Evolutionary conservation across 2,329 filamentous ascomycete species (phyloP), one percentile per base, ranked within the genome.

Genomic region (Trichophaea hybrida): DNA sequence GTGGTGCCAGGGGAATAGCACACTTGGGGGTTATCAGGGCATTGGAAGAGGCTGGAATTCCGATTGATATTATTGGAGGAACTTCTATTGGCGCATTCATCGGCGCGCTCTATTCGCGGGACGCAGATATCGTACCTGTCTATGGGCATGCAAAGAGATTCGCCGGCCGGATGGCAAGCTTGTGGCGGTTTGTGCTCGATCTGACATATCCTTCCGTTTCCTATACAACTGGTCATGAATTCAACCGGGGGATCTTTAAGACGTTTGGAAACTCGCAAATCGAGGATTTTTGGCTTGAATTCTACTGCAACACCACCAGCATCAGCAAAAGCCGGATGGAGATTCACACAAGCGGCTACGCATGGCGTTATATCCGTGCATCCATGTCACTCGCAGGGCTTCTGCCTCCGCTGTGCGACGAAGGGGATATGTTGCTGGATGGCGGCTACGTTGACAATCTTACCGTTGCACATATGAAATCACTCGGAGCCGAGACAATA

Each of bases 221-320:
- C 1, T 98, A 98, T 73, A 98, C 94, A 0, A 98, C 93, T 0
- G 93, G 93, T 0, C 93, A 98, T 70, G 93, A 98, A 69, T 98
- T 98, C 79, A 98, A 98, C 69, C 86, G 93, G 5, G 93, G 93
- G 44, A 96, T 98, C 65, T 98, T 96, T 80, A 98, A 98, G 73
- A 89, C 91, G 0, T 96, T 98, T 71, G 93, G 90, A 12, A 88
- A 96, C 69, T 87, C 88, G 7, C 93, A 97, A 70, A 97, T 98
- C 60, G 93, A 98, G 73, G 93, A 98, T 72, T 98, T 97, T 69
- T 98, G 93, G 93, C 80, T 98, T 8, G 89, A 95, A 67, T 98
- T 88, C 71, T 98, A 98, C 74, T 98, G 94, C 78, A 98, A 98
- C 73, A 97, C 93, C 0, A 98, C 94, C 40, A 98, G 97, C 72